Conservation (phyloP, 768 basidiomycete genomes). For the Boletellus emodensis region DNA sequence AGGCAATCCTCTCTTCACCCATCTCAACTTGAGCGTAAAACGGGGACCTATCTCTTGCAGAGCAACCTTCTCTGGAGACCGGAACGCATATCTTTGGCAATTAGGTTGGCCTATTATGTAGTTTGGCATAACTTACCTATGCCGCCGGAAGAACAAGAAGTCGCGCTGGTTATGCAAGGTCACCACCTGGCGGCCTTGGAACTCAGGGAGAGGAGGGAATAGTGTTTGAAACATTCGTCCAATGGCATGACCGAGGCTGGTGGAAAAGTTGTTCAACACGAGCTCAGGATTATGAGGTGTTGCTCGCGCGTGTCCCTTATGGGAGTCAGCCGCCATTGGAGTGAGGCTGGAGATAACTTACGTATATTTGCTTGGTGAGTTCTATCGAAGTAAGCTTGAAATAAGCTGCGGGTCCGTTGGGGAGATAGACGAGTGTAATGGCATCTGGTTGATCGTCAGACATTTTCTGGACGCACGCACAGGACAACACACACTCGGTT, state of each 20-base stretch:
- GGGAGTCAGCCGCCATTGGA: conserved; percentile 6
- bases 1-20: conserved; percentile 84
- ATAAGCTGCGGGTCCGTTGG: conserved; percentile 90
- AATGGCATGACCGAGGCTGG: conserved; percentile 87
- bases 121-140: conserved; percentile 55
- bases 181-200: conserved; percentile 94
- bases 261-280: conserved; percentile 91
- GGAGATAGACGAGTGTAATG: conserved; percentile 86
- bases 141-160: conserved; percentile 95
- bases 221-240: conserved; percentile 96
- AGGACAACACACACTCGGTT: conserved; percentile 66
- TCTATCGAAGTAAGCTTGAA: conserved; percentile 91
- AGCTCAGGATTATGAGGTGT: conserved; percentile 94
- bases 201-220: conserved; percentile 93
- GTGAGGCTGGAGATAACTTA: conserved; percentile 35
- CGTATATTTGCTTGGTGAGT: conserved; percentile 81
- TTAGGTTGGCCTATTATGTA: conserved; percentile 5
- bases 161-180: conserved; percentile 97
- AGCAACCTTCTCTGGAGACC: conserved; percentile 84
- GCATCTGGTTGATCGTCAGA: conserved; percentile 57
- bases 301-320: conserved; percentile 84
- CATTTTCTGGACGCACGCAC: not conserved
- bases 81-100: conserved; percentile 75
- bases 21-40: conserved; percentile 91
- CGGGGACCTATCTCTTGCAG: conserved; percentile 98